A percentile compares a stretch with the other conserved stretches of the same genome.
Conservation (phyloP, 805 yeast genomes). For the Tetrapisispora phaffii region DNA sequence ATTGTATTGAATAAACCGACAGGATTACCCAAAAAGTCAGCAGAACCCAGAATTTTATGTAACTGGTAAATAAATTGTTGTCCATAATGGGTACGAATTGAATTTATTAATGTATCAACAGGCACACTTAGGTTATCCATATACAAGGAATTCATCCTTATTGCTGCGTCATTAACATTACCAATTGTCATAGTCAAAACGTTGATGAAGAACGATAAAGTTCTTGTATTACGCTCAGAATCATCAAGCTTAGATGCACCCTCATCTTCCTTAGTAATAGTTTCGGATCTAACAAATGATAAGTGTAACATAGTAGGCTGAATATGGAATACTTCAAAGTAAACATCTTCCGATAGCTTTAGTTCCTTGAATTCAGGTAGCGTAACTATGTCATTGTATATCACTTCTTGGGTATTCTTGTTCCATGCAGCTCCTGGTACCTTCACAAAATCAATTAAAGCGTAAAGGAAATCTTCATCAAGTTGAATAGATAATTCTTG, state of each 20-base stretch:
- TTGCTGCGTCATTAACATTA: constrained; percentile 93
- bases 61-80: constrained; percentile 88
- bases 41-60: constrained; percentile 89
- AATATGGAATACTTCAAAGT: constrained; percentile 83
- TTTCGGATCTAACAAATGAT: constrained; percentile 84
- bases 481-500: constrained; percentile 90
- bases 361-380: constrained; percentile 61
- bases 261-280: constrained; percentile 54
- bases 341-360: constrained; percentile 58
- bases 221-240: constrained; percentile 34
- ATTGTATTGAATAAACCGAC: constrained; percentile 91
- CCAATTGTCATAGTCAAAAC: constrained; percentile 94
- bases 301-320: constrained; percentile 86
- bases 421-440: constrained; percentile 80
- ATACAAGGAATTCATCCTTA: constrained; percentile 73
- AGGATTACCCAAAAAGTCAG: constrained; percentile 93
- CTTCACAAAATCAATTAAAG: constrained; percentile 68
- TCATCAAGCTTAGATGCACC: constrained; percentile 5
- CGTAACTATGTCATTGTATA: constrained; percentile 52
- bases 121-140: constrained; percentile 88
- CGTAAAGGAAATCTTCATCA: constrained; percentile 86
- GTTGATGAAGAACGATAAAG: constrained; percentile 69
- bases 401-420: constrained; percentile 32
- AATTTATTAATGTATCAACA: constrained; percentile 55
- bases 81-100: constrained; percentile 75